Conservation (phyloP, 2,329 filamentous ascomycete genomes). For the Diaporthe humulicola region DNA sequence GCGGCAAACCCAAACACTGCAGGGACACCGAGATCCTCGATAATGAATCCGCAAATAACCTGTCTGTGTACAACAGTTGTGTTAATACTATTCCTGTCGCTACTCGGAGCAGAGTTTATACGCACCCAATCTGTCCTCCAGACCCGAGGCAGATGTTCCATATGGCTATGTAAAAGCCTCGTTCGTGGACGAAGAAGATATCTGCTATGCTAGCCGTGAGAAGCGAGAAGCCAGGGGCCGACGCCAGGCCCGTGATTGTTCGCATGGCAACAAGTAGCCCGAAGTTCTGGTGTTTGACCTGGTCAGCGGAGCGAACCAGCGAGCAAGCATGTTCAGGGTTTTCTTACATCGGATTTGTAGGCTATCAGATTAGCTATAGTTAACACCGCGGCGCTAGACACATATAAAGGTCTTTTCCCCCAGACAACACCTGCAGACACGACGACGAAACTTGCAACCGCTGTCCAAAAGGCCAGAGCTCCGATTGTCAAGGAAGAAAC, state of each 20-base stretch:
- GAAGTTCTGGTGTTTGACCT: background rate
- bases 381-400: conserved; percentile 13
- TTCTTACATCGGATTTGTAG: background rate
- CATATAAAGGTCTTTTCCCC: conserved; percentile 26
- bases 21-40: conserved; percentile 27
- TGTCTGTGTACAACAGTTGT: background rate
- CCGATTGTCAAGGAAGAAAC: conserved; percentile 13
- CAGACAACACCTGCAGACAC: conserved; percentile 22
- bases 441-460: conserved; percentile 32
- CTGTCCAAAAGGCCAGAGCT: conserved; percentile 29
- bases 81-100: background rate
- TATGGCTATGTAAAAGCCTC: conserved; percentile 16
- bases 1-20: conserved; percentile 24
- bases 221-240: conserved; percentile 21
- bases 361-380: background rate
- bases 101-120: background rate
- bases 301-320: background rate
- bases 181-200: conserved; percentile 34
- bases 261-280: conserved; percentile 23
- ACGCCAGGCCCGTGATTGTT: conserved; percentile 21
- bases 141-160: conserved; percentile 8
- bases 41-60: conserved; percentile 29
- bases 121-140: conserved; percentile 8
- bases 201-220: conserved; percentile 22
- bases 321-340: background rate